Evolutionary conservation across 202 grass and related monocot genomes (phyloP).

Genomic region (Carex arenaria): DNA sequence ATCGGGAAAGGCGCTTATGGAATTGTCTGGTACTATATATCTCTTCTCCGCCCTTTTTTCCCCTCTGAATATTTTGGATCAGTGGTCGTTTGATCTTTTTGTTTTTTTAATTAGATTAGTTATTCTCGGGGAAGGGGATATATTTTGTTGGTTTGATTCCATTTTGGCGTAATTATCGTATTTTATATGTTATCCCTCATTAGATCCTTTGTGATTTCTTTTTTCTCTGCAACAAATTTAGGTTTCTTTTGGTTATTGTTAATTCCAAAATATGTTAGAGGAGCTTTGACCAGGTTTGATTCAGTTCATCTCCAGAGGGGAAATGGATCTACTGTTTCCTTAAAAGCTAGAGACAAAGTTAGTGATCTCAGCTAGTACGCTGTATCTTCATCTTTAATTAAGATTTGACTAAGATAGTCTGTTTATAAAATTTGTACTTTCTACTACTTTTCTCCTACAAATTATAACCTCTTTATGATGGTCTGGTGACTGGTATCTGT

Average conservation of each 20-base stretch:
- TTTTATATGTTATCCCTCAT: not conserved
- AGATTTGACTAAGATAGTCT: not conserved
- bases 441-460: not conserved
- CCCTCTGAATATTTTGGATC: not conserved
- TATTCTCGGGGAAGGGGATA: not conserved
- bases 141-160: not conserved
- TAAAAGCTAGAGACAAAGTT: not conserved
- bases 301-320: not conserved
- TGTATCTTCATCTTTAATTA: not conserved
- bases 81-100: not conserved
- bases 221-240: not conserved
- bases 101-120: not conserved
- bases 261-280: slow-evolving; percentile 4
- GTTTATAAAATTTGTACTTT: not conserved
- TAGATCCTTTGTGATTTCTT: not conserved
- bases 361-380: not conserved
- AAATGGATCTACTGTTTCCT: not conserved
- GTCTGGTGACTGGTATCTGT: not conserved
- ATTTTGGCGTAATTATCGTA: too few relatives aligned
- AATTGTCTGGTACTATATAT: slow-evolving; percentile 62
- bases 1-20: slow-evolving; percentile 97
- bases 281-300: not conserved
- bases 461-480: not conserved
- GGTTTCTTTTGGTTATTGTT: not conserved
- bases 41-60: not conserved